Evolutionary conservation across 2,329 filamentous ascomycete species (phyloP), one percentile per base, ranked within the genome.

Genomic region (Xylariaceae sp.): DNA sequence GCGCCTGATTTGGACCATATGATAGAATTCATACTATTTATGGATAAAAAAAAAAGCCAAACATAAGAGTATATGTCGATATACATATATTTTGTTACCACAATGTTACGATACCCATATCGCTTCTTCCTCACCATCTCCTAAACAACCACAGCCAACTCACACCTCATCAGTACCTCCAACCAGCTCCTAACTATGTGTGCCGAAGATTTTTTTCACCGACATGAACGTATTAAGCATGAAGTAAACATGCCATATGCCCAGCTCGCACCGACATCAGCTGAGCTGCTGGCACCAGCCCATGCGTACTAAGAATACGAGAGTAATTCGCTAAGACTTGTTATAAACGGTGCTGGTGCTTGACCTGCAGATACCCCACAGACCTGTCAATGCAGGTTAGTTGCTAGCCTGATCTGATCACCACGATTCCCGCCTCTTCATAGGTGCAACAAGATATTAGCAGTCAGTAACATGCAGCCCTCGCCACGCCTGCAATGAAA

Each of bases 381-480:
- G 61, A 65, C 52, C 53, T 63, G 52, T 58, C 65, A 61, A 64
- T 65, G 64, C 64, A 60, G 53, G 62, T 60, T 62, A 56, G 59
- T 52, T 54, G 50, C 61, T 48, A 57, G 56, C 60, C 54, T 62
- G 63, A 62, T 58, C 59, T 58, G 51, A 57, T 48, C 52, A 54
- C 57, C 58, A 51, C 53, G 56, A 54, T 56, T 52, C 46, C 42
- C 37, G 23, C 44, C 48, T 53, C 48, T 40, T 61, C 45, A 56
- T 61, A 61, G 56, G 59, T 50, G 52, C 60, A 48, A 51, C 57
- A 52, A 46, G 23, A 57, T 50, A 54, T 59, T 59, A 59, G 50
- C 48, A 61, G 56, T 45, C 48, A 61, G 56, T 45, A 55, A 54
- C 48, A 49, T 54, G 55, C 57, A 58, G 32, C 54, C 52, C 45